Evolutionary conservation across 352 stramenopile genomes (phyloP).

Genomic region (Pythium sukuiense): DNA sequence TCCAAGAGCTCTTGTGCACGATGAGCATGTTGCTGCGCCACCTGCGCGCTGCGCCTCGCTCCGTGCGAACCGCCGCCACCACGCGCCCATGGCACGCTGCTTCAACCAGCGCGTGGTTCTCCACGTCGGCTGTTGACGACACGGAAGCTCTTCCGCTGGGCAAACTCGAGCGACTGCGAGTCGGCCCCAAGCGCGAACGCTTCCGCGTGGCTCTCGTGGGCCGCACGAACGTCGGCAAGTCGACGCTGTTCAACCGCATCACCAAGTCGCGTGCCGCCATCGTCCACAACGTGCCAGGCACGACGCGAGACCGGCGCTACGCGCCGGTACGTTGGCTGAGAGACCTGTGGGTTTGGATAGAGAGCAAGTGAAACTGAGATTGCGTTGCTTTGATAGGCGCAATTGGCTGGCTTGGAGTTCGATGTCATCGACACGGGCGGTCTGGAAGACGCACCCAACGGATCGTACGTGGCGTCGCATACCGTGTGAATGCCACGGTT

Average conservation of each 20-base stretch:
- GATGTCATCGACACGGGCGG: conserved; percentile 85
- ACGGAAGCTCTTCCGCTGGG: conserved; percentile 21
- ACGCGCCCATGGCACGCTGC: conserved; percentile 17
- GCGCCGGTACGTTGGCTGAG: conserved; percentile 30
- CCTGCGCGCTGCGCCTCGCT: conserved; percentile 32
- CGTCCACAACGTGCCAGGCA: conserved; percentile 83
- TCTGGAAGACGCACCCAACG: conserved; percentile 65
- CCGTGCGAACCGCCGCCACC: neutral
- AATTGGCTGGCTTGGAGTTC: conserved; percentile 69
- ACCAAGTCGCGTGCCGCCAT: conserved; percentile 77
- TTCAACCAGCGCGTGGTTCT: conserved; percentile 3
- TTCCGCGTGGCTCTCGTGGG: conserved; percentile 82
- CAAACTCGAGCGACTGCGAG: conserved; percentile 39
- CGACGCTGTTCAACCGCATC: conserved; percentile 83
- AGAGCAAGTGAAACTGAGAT: no score
- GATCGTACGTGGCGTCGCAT: conserved; percentile 33
- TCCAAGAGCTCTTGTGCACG: neutral
- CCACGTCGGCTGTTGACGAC: conserved; percentile 9
- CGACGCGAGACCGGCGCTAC: conserved; percentile 77
- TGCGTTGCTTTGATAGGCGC: conserved; percentile 21
- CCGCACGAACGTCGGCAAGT: conserved; percentile 84
- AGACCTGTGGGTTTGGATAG: no score
- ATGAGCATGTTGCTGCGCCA: conserved; percentile 42
- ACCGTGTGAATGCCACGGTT: neutral
- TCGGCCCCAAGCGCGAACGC: conserved; percentile 39